Evolutionary conservation across 177 flowering plant species (phyloP).

Genomic region (Vitis hybrid): DNA sequence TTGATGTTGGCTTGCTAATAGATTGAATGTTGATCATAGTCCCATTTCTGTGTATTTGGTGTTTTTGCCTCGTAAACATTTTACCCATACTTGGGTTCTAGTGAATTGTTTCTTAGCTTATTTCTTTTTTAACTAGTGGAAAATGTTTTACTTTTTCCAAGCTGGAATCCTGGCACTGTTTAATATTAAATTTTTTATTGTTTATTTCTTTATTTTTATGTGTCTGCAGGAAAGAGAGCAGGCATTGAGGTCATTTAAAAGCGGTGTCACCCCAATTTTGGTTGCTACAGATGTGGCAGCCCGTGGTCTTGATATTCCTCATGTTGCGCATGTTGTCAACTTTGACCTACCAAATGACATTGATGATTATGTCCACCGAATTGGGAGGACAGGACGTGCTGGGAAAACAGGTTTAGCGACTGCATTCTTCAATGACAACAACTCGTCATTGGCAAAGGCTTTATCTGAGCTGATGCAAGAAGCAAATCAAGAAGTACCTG

Average conservation of each 20-base stretch:
- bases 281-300: constrained; percentile 82
- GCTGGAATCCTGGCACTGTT: not conserved
- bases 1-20: too few relatives aligned
- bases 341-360: constrained; percentile 73
- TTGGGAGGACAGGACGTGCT: constrained; percentile 73
- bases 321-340: constrained; percentile 67
- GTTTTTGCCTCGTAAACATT: too few relatives aligned
- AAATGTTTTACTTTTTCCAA: not conserved
- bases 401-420: constrained; percentile 69
- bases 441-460: constrained; percentile 51
- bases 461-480: constrained; percentile 68
- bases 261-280: constrained; percentile 61
- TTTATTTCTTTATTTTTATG: not conserved
- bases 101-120: not conserved
- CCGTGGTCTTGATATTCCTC: constrained; percentile 73
- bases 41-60: too few relatives aligned
- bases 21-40: too few relatives aligned
- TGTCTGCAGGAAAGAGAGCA: constrained; percentile 60
- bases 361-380: constrained; percentile 74
- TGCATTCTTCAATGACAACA: constrained; percentile 69
- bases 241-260: constrained; percentile 65
- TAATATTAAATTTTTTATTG: not conserved
- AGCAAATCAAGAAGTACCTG: constrained; percentile 69
- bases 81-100: not conserved
- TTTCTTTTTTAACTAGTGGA: not conserved